These are phyloP conservation scores for Aspergillus hiratsukae DNA, from an alignment of 2,329 filamentous ascomycete genomes.

Conservation along the genomic window DNA sequence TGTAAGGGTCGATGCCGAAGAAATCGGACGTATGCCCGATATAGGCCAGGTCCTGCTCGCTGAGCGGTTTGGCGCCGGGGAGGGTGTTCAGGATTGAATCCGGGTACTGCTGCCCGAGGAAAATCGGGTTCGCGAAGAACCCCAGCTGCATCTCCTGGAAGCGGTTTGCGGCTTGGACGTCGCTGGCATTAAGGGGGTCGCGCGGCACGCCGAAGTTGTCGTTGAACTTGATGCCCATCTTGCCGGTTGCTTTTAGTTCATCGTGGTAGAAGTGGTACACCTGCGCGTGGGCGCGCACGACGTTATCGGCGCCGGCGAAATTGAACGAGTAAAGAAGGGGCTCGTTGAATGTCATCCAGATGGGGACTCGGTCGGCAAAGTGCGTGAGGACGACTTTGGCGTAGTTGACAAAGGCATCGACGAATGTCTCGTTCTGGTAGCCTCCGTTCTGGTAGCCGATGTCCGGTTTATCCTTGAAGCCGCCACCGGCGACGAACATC, in stretches of 20 bases:
- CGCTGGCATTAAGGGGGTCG: background rate
- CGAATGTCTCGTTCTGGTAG: conserved; percentile 40
- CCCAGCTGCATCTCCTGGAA: conserved; percentile 21
- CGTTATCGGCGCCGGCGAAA: conserved; percentile 49
- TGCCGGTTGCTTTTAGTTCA: conserved; percentile 41
- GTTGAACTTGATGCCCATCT: conserved; percentile 41
- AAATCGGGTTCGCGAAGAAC: conserved; percentile 43
- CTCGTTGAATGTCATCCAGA: conserved; percentile 43
- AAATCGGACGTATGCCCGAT: conserved; percentile 53
- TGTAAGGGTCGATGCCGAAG: conserved; percentile 57
- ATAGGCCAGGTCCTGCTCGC: conserved; percentile 44
- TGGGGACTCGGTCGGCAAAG: conserved; percentile 36
- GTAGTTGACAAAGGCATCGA: conserved; percentile 36
- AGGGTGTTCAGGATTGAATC: conserved; percentile 42
- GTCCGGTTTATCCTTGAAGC: conserved; percentile 14
- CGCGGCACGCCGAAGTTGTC: conserved; percentile 47
- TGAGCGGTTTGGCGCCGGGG: conserved; percentile 43
- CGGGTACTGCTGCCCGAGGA: conserved; percentile 44
- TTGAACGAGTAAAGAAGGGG: conserved; percentile 34
- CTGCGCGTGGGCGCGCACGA: conserved; percentile 41
- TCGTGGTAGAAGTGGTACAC: conserved; percentile 40
- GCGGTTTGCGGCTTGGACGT: background rate
- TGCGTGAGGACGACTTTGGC: conserved; percentile 36
- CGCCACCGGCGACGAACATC: conserved; percentile 19
- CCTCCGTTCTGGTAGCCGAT: conserved; percentile 24